Base-by-base conservation (phyloP, 768 basidiomycete genomes). In the Lepiota brunneoincarnata region DNA sequence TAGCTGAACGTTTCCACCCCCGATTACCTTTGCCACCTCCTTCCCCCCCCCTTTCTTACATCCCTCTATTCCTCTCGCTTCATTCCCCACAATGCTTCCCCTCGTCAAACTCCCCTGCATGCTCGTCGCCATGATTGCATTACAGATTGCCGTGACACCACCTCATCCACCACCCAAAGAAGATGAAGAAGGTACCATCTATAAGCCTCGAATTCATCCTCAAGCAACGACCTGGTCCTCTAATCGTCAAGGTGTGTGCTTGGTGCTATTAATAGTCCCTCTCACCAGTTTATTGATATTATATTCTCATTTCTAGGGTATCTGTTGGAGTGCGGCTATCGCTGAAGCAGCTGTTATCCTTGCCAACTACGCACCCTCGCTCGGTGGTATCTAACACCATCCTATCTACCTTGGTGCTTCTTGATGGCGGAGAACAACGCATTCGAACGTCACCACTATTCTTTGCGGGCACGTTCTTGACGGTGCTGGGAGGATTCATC, bases 71-170 rank as follows among this genome's bases (percentile, higher is more conserved):
- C 31, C 3, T 9, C 11, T 10, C 31, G 6, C 26, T 7, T 31
- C 7, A 31, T 2, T 9, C 3, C 41, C 21, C 17, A 63, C 58
- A 57, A 65, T 65, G 61, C 47, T 53, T 1, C 58, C 70, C 34
- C 61, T 75, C 39, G 39, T 74, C 43, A 76, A 72, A 57, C 65
- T 80, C 42, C 76, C 78, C 4, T 73, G 73, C 61, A 69, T 75
- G 40, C 59, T 79, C 35, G 64, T 72, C 15, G 69, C 75, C 15
- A 75, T 75, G 60, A 51, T 74, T 43, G 76, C 74, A 23, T 61
- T 80, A 14, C 77, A 78, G 26, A 63, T 71, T 24, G 70, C 76
- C 18, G 65, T 72, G 31, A 81, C 80, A 1, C 76, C 81, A 37
- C 81, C 74, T 20, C 67, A 75, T 34, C 72, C 74, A 15, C 75